phyloP scores from a whole-genome alignment of 148 eudicot genomes.

The Rhododendron henanense region DNA sequence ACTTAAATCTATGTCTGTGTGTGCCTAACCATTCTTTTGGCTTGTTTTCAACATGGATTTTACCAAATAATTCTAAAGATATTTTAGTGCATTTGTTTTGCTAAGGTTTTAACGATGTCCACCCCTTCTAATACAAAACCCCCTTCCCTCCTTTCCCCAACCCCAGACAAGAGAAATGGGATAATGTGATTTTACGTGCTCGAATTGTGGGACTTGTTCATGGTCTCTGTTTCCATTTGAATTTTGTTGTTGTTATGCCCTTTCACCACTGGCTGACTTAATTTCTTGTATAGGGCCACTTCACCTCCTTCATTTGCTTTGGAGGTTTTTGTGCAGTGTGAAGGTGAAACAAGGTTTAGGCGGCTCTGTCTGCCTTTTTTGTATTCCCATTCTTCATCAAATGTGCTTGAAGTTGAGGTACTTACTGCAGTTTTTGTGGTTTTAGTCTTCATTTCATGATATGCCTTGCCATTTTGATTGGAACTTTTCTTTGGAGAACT shows the following conservation, averaged over 20 bases:
- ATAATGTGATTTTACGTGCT: background rate
- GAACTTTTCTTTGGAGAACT: background rate
- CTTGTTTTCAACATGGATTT: background rate
- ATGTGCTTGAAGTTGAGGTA: conserved; percentile 98
- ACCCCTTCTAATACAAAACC: background rate
- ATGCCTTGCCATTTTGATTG: background rate
- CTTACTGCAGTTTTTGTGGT: background rate
- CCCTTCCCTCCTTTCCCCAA: background rate
- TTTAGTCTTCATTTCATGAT: conserved; percentile 2
- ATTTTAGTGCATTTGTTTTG: background rate
- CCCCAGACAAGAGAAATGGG: background rate
- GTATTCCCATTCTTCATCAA: conserved; percentile 93
- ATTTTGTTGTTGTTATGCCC: background rate
- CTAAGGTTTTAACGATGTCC: background rate
- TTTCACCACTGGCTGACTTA: background rate
- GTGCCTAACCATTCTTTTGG: conserved; percentile 6
- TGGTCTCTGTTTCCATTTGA: background rate
- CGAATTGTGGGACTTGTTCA: background rate
- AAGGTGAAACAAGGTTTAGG: conserved; percentile 94
- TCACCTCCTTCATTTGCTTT: conserved; percentile 99
- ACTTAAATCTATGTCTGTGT: background rate
- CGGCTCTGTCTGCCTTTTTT: conserved; percentile 92
- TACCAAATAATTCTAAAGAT: background rate
- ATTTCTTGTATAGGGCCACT: conserved; percentile 58
- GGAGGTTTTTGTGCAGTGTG: conserved; percentile 96